A percentile compares a stretch with the other conserved stretches of the same genome.
Evolutionary conservation across 2,329 filamentous ascomycete species (phyloP).

Genomic region (Purpureocillium lavendulum): DNA sequence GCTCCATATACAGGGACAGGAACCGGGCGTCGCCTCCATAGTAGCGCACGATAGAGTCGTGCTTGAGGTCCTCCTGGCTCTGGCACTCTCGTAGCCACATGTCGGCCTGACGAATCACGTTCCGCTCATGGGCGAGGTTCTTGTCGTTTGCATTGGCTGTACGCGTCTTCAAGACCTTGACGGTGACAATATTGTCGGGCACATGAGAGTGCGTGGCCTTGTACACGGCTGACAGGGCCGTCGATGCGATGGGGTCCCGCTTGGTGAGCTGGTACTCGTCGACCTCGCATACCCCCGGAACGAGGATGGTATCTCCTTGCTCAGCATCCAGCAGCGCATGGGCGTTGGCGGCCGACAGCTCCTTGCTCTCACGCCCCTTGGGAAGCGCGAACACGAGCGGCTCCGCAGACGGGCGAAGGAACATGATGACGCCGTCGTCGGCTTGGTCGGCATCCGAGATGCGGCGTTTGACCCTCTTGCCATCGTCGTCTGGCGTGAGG

Average conservation of each 20-base stretch:
- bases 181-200: conserved; percentile 46
- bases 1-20: conserved; percentile 53
- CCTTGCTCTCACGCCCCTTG: conserved; percentile 35
- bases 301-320: conserved; percentile 37
- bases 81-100: conserved; percentile 52
- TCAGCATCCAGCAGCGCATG: conserved; percentile 45
- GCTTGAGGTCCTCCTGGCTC: conserved; percentile 45
- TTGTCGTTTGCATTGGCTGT: conserved; percentile 30
- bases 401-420: conserved; percentile 40
- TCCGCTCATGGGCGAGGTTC: conserved; percentile 41
- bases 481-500: conserved; percentile 34
- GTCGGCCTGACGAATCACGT: conserved; percentile 50
- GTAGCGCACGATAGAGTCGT: conserved; percentile 49
- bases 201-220: conserved; percentile 45
- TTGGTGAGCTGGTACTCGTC: conserved; percentile 48
- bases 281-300: conserved; percentile 41
- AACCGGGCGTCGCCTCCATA: conserved; percentile 53
- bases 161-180: conserved; percentile 52
- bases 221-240: conserved; percentile 46
- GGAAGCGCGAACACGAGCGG: conserved; percentile 44
- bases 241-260: conserved; percentile 46
- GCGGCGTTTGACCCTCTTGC: conserved; percentile 35
- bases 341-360: conserved; percentile 34
- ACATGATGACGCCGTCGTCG: conserved; percentile 48
- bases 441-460: conserved; percentile 20